These are phyloP conservation scores for Stemphylium lycopersici DNA, from an alignment of 2,329 filamentous ascomycete species.

Conservation along the genomic window DNA sequence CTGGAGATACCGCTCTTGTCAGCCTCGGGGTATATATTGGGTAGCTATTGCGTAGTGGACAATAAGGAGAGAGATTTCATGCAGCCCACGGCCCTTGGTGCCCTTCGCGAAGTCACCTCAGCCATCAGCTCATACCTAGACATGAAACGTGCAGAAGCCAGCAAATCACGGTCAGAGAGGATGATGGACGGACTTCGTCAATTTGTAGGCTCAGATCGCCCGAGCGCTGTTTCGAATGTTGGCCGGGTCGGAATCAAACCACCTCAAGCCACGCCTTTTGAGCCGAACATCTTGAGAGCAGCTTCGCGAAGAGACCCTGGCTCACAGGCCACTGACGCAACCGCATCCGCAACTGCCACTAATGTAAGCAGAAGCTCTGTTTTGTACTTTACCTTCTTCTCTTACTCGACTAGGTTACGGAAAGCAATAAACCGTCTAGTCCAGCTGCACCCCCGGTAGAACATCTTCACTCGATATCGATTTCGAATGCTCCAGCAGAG, in stretches of 20 bases:
- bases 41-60: constrained; percentile 19
- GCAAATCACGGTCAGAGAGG: constrained; percentile 11
- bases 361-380: background rate
- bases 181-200: constrained; percentile 19
- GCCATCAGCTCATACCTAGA: constrained; percentile 17
- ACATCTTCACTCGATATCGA: no score
- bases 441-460: no score
- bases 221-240: background rate
- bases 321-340: background rate
- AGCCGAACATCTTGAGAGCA: constrained; percentile 5
- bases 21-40: constrained; percentile 14
- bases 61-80: constrained; percentile 11
- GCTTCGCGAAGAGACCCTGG: background rate
- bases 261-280: background rate
- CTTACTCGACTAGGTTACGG: no score
- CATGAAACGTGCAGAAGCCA: constrained; percentile 11
- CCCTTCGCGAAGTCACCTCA: constrained; percentile 7
- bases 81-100: constrained; percentile 6
- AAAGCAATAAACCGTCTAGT: no score
- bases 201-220: constrained; percentile 8
- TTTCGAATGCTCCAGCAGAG: no score
- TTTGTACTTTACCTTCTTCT: no score
- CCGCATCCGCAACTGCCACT: background rate
- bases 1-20: constrained; percentile 15
- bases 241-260: background rate